phyloP scores from a whole-genome alignment of 768 basidiomycete genomes.

The Termitomyces eurrhizus region DNA sequence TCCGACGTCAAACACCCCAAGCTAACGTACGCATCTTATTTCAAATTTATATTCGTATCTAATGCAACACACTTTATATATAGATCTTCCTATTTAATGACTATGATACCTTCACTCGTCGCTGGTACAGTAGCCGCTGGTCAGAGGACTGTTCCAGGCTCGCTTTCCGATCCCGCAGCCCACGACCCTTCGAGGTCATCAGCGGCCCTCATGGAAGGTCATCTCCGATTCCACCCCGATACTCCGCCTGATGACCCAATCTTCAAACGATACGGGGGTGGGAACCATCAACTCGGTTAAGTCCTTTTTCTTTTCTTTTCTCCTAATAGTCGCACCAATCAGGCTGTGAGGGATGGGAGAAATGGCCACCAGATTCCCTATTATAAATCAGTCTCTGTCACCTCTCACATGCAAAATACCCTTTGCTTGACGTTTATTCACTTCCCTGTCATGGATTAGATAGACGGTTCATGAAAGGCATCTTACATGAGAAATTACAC shows the following conservation, averaged over 20 bases:
- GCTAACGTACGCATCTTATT: slow-evolving; percentile 33
- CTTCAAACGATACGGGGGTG: slow-evolving; percentile 27
- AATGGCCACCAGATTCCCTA: too few relatives aligned
- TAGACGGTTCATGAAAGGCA: too few relatives aligned
- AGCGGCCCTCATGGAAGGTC: slow-evolving; percentile 81
- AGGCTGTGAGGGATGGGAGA: neutral
- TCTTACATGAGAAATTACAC: too few relatives aligned
- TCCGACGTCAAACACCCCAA: slow-evolving; percentile 46
- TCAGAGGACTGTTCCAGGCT: slow-evolving; percentile 61
- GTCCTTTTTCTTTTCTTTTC: neutral
- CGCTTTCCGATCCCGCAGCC: slow-evolving; percentile 70
- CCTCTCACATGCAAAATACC: too few relatives aligned
- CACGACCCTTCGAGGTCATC: slow-evolving; percentile 78
- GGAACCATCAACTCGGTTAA: slow-evolving; percentile 8
- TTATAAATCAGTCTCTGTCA: too few relatives aligned
- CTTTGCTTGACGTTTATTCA: too few relatives aligned
- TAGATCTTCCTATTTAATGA: slow-evolving; percentile 32
- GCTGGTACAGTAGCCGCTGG: slow-evolving; percentile 53
- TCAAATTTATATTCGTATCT: neutral
- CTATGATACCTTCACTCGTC: slow-evolving; percentile 50
- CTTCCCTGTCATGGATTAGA: too few relatives aligned
- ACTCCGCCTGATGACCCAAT: slow-evolving; percentile 66
- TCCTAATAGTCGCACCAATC: neutral
- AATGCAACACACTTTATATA: slow-evolving; percentile 5
- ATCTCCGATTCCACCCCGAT: slow-evolving; percentile 84